These are phyloP conservation scores for Spatholobus suberectus DNA, from an alignment of 306 rosid genomes.

Conservation along the genomic window DNA sequence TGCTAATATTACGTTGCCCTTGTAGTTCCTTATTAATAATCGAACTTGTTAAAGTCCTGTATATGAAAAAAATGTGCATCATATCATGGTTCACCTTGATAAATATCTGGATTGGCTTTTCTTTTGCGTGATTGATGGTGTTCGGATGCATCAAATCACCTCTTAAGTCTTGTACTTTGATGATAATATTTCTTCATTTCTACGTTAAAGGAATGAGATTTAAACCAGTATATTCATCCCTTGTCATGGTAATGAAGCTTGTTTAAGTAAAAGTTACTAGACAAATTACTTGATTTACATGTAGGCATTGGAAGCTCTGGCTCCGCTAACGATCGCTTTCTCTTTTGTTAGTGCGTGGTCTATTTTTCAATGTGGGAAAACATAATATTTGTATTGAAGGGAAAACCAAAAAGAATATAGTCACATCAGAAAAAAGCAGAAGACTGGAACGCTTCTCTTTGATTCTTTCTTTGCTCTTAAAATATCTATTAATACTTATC, in stretches of 20 bases:
- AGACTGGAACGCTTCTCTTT: slow-evolving; percentile 4
- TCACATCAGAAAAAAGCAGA: slow-evolving; percentile 26
- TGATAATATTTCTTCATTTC: slow-evolving; percentile 13
- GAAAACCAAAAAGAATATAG: neutral
- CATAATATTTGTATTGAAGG: neutral
- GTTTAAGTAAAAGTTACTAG: neutral
- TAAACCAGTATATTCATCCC: neutral
- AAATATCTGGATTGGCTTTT: neutral
- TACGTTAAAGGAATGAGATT: neutral
- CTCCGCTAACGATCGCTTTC: neutral
- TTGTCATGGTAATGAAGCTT: neutral
- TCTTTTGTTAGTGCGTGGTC: neutral
- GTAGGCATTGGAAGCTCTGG: neutral
- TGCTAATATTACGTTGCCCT: neutral
- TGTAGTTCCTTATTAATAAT: neutral
- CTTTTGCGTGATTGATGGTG: neutral
- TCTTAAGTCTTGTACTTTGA: neutral
- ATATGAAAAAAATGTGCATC: neutral
- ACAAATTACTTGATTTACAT: neutral
- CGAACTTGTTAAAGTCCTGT: neutral
- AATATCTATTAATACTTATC: slow-evolving; percentile 32
- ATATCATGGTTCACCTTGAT: slow-evolving; percentile 1
- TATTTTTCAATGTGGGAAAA: neutral
- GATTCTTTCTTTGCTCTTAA: slow-evolving; percentile 17
- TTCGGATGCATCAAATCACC: neutral